Base-by-base conservation (phyloP, 2,329 filamentous ascomycete genomes). In the Macrophomina pseudophaseolina region DNA sequence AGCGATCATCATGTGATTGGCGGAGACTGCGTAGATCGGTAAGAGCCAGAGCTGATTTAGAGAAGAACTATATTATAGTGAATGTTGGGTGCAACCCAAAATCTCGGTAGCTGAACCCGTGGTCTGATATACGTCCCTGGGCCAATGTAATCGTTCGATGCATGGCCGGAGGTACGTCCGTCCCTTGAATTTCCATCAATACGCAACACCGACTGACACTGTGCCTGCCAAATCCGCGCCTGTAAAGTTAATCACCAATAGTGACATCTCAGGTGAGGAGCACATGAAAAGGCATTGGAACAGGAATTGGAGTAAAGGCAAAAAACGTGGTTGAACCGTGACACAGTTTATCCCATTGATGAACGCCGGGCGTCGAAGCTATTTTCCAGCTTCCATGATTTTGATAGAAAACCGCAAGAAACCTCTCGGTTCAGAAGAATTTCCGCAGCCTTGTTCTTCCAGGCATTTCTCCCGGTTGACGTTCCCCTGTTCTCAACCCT, bases 361-460 rank as follows among this genome's bases (percentile, higher is more conserved):
- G 44, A 62, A 62, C 58, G 58, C 58, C 58, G 58, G 58, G 58
- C 49, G 44, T 51, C 44, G 58, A 49, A 62, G 44, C 42, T 38
- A 49, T 49, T 60, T 62, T 62, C 58, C 58, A 62, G 58, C 58
- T 40, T 62, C 58, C 49, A 44, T 40, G 28, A 48, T 28, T 62
- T 62, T 62, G 33, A 14, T 14, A 46, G 33, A 44, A 38, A 51
- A 35, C 54, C 42, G 11, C 54, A 49, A 79, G 77, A 73, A 87
- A 89, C 70, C 40, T 49, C 52, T 30, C 58, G 58, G 58, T 62
- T 62, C 58, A 28, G 32, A 33, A 35, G 58, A n/a, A 46, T 59
- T 62, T 62, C 44, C 32, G 58, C 44, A 62, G 58, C 32, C 58
- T 23, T 23, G 23, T 23, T 11, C 38, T 23, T 14, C 62, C 62